Base-by-base conservation (phyloP, 2,329 filamentous ascomycete genomes). In the Fusarium musae region DNA sequence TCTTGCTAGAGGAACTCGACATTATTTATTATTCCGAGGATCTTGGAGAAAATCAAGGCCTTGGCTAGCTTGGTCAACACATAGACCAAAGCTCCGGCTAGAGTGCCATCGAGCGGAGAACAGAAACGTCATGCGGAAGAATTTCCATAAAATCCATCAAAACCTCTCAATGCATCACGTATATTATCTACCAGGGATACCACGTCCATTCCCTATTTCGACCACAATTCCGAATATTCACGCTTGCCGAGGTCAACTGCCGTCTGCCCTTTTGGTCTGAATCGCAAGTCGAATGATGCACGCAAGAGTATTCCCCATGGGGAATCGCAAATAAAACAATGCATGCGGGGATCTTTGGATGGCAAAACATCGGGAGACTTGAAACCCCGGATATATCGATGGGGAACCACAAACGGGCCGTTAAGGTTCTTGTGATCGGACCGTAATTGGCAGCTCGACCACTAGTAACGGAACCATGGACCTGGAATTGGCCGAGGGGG, bases 391-490 rank as follows among this genome's bases (percentile, higher is more conserved):
- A 40, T 54, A 28, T 54, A 40, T 53, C 23, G 50, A 54, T 30
- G 56, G 42, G 59, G 62, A 57, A 66, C 62, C 63, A 50, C 65
- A 67, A 67, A 67, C 64, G 64, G 64, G 44, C 64, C 64, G 64
- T 67, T 67, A 67, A 43, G 52, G 44, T 47, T 44, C 64, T 52
- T 66, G 44, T 58, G 62, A 66, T 67, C 34, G 46, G 40, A 28
- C 44, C 17, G 43, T 40, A 52, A 43, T 40, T 61, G 63, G 63
- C 60, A 47, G 39, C 21, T 47, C 10, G 30, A 61, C 32, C 39
- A 53, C 62, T 64, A 50, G 46, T 36, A 44, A 64, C 54, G 58
- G 61, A 53, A 53, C 58, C 21, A 37, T 26, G 49, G 53, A 36
- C 34, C 42, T 52, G 53, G 49, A 47, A 23, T 58, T 61, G 59